Base-by-base conservation (phyloP, 2,329 filamentous ascomycete genomes). In the Septoria petroselini region DNA sequence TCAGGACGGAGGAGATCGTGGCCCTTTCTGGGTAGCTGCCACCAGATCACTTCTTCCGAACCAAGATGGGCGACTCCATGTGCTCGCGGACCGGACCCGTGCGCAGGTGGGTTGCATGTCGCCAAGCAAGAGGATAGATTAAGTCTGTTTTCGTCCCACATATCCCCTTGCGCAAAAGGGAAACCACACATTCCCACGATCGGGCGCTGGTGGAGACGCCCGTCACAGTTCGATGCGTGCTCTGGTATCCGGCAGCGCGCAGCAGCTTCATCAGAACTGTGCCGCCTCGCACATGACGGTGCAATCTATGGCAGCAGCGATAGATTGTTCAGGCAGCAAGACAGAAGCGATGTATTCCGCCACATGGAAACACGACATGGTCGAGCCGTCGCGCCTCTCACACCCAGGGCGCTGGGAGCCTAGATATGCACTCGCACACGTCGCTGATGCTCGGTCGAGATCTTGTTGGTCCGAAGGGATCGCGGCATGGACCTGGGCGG, bases 371-470 rank as follows among this genome's bases (percentile, higher is more conserved):
- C 57, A 59, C 54, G 48, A 40, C 57, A 59, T 57, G 43, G 31
- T 41, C 39, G 48, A 55, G 52, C 48, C 39, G 54, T 54, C 40
- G 51, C 50, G 54, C n/a, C 57, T 59, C 54, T 57, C 57, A 50
- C 44, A 53, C 50, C 57, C 57, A 50, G 42, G 33, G 27, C 33
- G 17, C 31, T 49, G 54, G 57, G 50, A 30, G 40, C 45, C 54
- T 57, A 58, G 50, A 45, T 19, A 52, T 50, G 54, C 50, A 54
- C 35, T 46, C 41, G 34, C 48, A 52, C 54, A 52, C 53, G 19
- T 53, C 57, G 57, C 55, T 57, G 57, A 59, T 57, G 57, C 57
- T 59, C 57, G 57, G 57, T 47, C 54, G 52, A 55, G 50, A 42
- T 52, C 42, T 51, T 45, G 54, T 57, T 59, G 57, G 57, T 50